phyloP scores from a whole-genome alignment of 139 green algal species.

The Closterium sp. region DNA sequence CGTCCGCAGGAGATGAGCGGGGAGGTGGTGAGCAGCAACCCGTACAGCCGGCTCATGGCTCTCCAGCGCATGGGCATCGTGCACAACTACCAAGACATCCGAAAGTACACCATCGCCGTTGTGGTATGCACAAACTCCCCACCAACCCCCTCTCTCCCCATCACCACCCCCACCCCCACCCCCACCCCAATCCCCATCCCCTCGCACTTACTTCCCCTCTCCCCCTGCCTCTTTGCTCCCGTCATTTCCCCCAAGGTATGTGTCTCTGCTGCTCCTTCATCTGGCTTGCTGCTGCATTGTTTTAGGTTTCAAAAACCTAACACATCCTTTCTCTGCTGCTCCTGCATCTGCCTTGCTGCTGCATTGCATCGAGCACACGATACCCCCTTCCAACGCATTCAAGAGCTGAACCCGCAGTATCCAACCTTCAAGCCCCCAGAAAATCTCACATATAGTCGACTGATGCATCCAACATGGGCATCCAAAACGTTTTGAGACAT shows the following conservation, averaged over 20 bases:
- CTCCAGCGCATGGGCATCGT: slow-evolving; percentile 97
- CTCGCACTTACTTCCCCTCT: background rate
- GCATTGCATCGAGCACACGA: no score
- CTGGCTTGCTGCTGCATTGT: no score
- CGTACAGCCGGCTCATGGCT: slow-evolving; percentile 51
- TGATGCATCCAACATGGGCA: no score
- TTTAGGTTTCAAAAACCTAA: no score
- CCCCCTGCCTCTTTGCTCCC: background rate
- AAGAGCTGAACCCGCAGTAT: no score
- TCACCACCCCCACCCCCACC: no score
- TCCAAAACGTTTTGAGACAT: no score
- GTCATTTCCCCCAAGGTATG: background rate
- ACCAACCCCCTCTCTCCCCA: background rate
- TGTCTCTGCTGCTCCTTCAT: background rate
- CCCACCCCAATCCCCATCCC: no score
- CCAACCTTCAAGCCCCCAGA: no score
- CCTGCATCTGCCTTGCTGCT: background rate
- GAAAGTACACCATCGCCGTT: slow-evolving; percentile 52
- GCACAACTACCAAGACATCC: slow-evolving; percentile 87
- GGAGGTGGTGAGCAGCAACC: slow-evolving; percentile 50
- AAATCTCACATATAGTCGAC: no score
- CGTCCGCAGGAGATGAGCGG: slow-evolving; percentile 40
- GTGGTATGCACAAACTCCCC: slow-evolving; percentile 39
- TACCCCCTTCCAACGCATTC: no score
- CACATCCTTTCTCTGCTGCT: no score